A percentile compares a stretch with the other conserved stretches of the same genome.
These are phyloP conservation scores for Elaeagnus macrophylla DNA, from an alignment of 306 rosid genomes.

Conservation along the genomic window DNA sequence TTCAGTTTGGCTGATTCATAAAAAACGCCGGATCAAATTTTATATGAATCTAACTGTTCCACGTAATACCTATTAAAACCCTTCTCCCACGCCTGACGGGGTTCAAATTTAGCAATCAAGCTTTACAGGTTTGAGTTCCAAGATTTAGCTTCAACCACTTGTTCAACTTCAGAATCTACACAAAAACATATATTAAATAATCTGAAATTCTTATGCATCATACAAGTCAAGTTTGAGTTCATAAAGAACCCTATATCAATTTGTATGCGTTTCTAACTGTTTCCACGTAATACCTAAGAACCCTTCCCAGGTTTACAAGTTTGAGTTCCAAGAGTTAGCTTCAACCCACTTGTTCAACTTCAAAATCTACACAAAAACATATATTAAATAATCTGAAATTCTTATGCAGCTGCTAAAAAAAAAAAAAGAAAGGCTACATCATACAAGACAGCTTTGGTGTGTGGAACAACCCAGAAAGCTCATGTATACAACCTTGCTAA, in stretches of 20 bases:
- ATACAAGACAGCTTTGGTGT: neutral
- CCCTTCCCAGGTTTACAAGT: conserved; percentile 22
- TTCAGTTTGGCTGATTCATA: conserved; percentile 18
- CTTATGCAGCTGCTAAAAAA: conserved; percentile 16
- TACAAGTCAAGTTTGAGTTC: neutral
- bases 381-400: conserved; percentile 12
- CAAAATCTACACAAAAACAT: conserved; percentile 50
- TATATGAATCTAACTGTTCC: conserved; percentile 22
- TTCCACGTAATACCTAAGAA: conserved; percentile 32
- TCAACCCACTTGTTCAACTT: conserved; percentile 34
- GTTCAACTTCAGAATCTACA: conserved; percentile 52
- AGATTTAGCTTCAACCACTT: conserved; percentile 29
- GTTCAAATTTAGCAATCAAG: neutral
- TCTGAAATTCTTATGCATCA: conserved; percentile 13
- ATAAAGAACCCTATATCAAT: conserved; percentile 16
- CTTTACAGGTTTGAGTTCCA: conserved; percentile 23
- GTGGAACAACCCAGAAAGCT: neutral
- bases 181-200: conserved; percentile 22
- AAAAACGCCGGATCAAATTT: conserved; percentile 23
- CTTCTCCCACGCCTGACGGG: conserved; percentile 1
- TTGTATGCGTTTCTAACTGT: conserved; percentile 21
- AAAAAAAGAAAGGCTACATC: conserved; percentile 1
- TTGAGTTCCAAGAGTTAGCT: conserved; percentile 24
- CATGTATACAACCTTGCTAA: neutral
- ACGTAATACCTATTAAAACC: conserved; percentile 30